These are phyloP conservation scores for Trichophaea hybrida DNA, from an alignment of 2,329 filamentous ascomycete species.

Conservation along the genomic window DNA sequence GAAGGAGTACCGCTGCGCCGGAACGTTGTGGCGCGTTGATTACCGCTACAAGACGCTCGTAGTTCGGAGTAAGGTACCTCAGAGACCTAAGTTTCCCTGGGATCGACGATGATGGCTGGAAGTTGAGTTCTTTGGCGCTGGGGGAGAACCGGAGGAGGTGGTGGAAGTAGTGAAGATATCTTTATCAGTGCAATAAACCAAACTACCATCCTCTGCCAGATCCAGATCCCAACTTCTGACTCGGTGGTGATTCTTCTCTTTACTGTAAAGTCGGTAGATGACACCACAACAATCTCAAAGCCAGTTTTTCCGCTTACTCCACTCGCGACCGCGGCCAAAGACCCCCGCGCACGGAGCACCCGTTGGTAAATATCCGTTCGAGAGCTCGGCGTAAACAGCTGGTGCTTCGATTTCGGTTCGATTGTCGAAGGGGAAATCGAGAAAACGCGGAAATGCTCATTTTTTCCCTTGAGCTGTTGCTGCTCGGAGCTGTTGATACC, in stretches of 20 bases:
- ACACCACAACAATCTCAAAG: constrained; percentile 21
- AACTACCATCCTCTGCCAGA: constrained; percentile 12
- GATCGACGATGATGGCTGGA: constrained; percentile 13
- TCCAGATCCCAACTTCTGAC: constrained; percentile 24
- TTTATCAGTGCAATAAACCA: constrained; percentile 20
- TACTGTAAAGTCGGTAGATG: constrained; percentile 13
- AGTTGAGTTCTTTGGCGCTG: constrained; percentile 14
- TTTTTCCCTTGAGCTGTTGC: constrained; percentile 17
- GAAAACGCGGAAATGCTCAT: constrained; percentile 26
- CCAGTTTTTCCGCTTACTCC: constrained; percentile 5
- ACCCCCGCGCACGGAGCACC: constrained; percentile 13
- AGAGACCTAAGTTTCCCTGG: constrained; percentile 23
- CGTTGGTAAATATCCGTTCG: constrained; percentile 22
- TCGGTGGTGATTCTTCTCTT: constrained; percentile 20
- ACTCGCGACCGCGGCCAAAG: constrained; percentile 15
- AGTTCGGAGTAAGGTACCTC: constrained; percentile 14
- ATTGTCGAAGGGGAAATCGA: constrained; percentile 8
- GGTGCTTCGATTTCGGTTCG: constrained; percentile 8
- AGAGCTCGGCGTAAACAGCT: constrained; percentile 14
- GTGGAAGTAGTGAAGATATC: constrained; percentile 19
- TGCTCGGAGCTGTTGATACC: constrained; percentile 24
- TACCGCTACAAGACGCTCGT: constrained; percentile 15
- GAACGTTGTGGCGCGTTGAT: constrained; percentile 22
- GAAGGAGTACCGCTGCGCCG: constrained; percentile 22
- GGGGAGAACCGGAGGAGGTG: not conserved